These are phyloP conservation scores for Podospora pseudocomata DNA, from an alignment of 495 filamentous ascomycete species.

Conservation along the genomic window DNA sequence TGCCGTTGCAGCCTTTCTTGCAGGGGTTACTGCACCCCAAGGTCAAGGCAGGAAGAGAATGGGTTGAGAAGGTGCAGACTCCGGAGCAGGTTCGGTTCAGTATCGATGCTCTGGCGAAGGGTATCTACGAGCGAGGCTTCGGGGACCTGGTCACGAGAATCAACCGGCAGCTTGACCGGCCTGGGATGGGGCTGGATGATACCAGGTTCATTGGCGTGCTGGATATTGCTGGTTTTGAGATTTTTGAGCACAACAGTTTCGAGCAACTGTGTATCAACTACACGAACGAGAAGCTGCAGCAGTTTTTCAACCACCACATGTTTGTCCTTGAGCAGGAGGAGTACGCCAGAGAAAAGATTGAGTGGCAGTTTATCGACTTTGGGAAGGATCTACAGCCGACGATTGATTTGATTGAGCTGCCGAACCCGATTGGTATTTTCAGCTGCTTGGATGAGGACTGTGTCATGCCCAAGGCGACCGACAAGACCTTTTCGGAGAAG, in stretches of 20 bases:
- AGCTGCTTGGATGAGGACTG: slow-evolving; percentile 97
- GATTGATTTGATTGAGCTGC: slow-evolving; percentile 92
- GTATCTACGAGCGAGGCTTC: slow-evolving; percentile 95
- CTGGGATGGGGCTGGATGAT: slow-evolving; percentile 73
- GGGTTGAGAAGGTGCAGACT: slow-evolving; percentile 97
- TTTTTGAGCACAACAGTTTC: slow-evolving; percentile 97
- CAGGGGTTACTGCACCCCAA: slow-evolving; percentile 85
- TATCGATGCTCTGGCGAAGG: slow-evolving; percentile 90
- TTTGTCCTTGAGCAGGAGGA: slow-evolving; percentile 99
- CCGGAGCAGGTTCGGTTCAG: slow-evolving; percentile 90
- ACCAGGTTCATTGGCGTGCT: slow-evolving; percentile 95
- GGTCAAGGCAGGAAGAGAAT: slow-evolving; percentile 93
- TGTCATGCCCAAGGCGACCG: slow-evolving; percentile 98
- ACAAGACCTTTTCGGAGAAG: slow-evolving; percentile 96
- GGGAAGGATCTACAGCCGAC: slow-evolving; percentile 96
- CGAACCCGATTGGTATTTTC: slow-evolving; percentile 98
- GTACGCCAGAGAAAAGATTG: slow-evolving; percentile 95
- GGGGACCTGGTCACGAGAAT: slow-evolving; percentile 88
- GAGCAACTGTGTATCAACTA: slow-evolving; percentile 99
- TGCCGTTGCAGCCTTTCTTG: slow-evolving; percentile 76
- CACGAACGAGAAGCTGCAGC: slow-evolving; percentile 98
- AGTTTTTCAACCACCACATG: slow-evolving; percentile 99
- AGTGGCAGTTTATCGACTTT: slow-evolving; percentile 99
- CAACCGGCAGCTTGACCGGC: slow-evolving; percentile 84
- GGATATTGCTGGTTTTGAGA: slow-evolving; percentile 99